phyloP scores from a whole-genome alignment of 495 filamentous ascomycete genomes.

The Penicillium verhagenii region DNA sequence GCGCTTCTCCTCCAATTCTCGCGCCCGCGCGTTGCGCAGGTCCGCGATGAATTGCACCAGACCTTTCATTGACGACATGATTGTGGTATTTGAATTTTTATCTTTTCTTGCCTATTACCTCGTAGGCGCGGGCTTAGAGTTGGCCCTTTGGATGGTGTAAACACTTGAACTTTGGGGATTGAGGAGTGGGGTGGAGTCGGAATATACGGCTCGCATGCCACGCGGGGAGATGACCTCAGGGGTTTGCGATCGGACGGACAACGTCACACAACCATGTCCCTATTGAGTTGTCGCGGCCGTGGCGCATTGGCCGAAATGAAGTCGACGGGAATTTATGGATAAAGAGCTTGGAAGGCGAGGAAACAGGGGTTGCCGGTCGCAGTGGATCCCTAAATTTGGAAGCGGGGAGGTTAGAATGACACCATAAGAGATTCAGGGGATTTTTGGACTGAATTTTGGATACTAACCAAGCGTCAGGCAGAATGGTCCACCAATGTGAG shows the following conservation, averaged over 20 bases:
- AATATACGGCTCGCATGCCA: conserved; percentile 25
- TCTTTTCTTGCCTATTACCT: neutral
- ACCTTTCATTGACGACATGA: conserved; percentile 74
- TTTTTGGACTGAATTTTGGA: neutral
- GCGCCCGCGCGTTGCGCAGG: conserved; percentile 87
- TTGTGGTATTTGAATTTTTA: neutral
- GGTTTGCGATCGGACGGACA: conserved; percentile 25
- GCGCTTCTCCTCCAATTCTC: conserved; percentile 96
- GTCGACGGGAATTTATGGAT: conserved; percentile 3
- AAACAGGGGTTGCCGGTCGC: conserved; percentile 24
- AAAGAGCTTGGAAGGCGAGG: conserved; percentile 9
- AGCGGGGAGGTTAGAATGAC: neutral
- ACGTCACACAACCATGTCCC: conserved; percentile 39
- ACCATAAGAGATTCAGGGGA: neutral
- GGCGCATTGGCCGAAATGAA: conserved; percentile 23
- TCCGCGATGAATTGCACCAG: conserved; percentile 99
- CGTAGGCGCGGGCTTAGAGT: neutral
- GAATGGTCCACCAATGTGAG: neutral
- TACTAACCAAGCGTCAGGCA: neutral
- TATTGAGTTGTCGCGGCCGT: conserved; percentile 11
- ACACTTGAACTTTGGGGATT: conserved; percentile 2
- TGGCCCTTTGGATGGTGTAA: neutral
- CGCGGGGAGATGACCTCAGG: conserved; percentile 28
- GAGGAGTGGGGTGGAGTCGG: conserved; percentile 15
- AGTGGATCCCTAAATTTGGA: neutral